Conservation (phyloP, 768 basidiomycete genomes). For the Mycena vulgaris region DNA sequence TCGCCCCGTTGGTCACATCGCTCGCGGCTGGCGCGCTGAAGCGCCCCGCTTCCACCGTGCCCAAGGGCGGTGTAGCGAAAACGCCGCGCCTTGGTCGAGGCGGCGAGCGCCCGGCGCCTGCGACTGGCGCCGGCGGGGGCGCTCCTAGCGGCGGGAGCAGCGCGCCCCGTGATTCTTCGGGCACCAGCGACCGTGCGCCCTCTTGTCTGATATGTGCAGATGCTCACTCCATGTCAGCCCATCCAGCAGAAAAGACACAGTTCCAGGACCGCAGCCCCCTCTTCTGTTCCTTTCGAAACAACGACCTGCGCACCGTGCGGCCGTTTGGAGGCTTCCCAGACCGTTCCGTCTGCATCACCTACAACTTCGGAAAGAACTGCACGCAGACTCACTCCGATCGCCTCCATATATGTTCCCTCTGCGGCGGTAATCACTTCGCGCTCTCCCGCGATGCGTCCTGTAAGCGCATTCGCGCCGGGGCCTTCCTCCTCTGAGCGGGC, state of each 20-base stretch:
- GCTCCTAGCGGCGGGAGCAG: no score
- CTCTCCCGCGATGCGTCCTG: slow-evolving; percentile 29
- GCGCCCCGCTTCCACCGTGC: background rate
- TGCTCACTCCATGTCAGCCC: background rate
- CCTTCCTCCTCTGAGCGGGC: slow-evolving; percentile 17
- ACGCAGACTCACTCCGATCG: slow-evolving; percentile 2
- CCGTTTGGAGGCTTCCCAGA: background rate
- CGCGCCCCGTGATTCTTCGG: no score
- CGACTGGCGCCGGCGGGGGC: no score
- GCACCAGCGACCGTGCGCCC: background rate
- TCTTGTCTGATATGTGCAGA: slow-evolving; percentile 32
- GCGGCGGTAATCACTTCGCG: slow-evolving; percentile 37
- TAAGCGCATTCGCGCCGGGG: slow-evolving; percentile 2
- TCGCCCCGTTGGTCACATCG: no score
- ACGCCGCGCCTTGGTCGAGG: background rate
- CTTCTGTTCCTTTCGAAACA: slow-evolving; percentile 9
- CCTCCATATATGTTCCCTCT: slow-evolving; percentile 39
- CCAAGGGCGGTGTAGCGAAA: background rate
- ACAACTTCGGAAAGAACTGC: slow-evolving; percentile 27
- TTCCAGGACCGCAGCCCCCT: slow-evolving; percentile 28
- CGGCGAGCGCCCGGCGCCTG: no score
- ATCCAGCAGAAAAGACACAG: background rate
- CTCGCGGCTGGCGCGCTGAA: background rate
- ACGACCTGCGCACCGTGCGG: slow-evolving; percentile 6
- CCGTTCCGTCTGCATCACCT: slow-evolving; percentile 28